Base-by-base conservation (phyloP, 805 yeast species). In the Cyberlindnera mycetangii region DNA sequence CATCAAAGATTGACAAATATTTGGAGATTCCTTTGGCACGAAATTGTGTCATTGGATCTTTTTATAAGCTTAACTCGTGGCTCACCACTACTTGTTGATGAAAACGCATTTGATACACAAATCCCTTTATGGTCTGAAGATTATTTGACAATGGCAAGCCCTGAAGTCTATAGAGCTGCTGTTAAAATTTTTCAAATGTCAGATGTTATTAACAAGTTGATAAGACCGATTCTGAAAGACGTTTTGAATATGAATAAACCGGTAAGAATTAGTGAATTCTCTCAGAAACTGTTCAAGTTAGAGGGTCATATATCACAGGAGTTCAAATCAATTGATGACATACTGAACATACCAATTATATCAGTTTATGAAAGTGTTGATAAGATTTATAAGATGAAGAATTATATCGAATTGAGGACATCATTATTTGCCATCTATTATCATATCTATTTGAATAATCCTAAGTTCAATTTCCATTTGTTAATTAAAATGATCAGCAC, bases 11-110 rank as follows among this genome's bases (percentile, higher is more conserved):
- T 55, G n/a, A 67, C 71, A 21, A 75, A 77, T 49, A 54, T 79
- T 3, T 71, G 78, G 70, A 68, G 87, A 54, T 80, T 78, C 52
- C 69, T 79, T 5, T 82, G 87, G 87, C 73, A 70, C 55, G 64
- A 67, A 21, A 59, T 82, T 34, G 62, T 76, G 11, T 53, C 72
- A 1, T 47, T 66, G 33, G 87, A 81, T 53, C 49, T 68, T 2
- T 62, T 65, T 39, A 75, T 74, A 43, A 69, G 76, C 16, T 62
- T 69, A 46, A 64, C 68, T 7, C 65, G 71, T 42, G 87, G 87
- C 1, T 68, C 68, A 17, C 75, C 79, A 0, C 55, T 71, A 19
- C 49, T 66, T 10, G 69, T 74, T 15, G 56, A 60, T 43, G 58
- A 61, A 1, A 66, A 66, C 10, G 65, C 65, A 37, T 80, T 64